These are phyloP conservation scores for Alternaria ventricosa DNA, from an alignment of 2,329 filamentous ascomycete species.

Conservation along the genomic window DNA sequence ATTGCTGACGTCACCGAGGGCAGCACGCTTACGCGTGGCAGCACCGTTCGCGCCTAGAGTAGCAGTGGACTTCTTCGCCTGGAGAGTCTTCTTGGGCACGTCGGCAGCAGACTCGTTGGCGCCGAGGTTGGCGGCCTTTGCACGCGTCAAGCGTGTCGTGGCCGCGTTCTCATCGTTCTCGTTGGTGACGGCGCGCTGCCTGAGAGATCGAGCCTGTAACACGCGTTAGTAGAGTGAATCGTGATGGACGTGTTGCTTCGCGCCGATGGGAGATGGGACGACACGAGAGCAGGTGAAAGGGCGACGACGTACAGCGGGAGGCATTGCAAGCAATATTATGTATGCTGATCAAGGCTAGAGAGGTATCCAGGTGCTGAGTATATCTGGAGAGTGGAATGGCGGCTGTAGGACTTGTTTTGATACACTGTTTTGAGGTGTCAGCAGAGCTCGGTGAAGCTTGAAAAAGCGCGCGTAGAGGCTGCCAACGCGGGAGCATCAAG, in stretches of 20 bases:
- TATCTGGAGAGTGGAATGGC: slow-evolving; percentile 34
- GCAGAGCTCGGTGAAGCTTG: slow-evolving; percentile 25
- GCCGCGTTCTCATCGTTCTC: slow-evolving; percentile 91
- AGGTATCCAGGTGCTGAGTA: slow-evolving; percentile 29
- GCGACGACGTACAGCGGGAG: slow-evolving; percentile 59
- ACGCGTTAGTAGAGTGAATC: slow-evolving; percentile 49
- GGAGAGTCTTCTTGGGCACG: slow-evolving; percentile 57
- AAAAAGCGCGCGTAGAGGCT: slow-evolving; percentile 25
- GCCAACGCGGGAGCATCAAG: slow-evolving; percentile 31
- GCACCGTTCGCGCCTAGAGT: slow-evolving; percentile 48
- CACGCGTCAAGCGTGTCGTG: slow-evolving; percentile 86
- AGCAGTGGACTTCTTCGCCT: slow-evolving; percentile 53
- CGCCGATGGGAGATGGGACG: slow-evolving; percentile 14
- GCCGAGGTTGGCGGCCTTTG: slow-evolving; percentile 79
- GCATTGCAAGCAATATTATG: slow-evolving; percentile 58
- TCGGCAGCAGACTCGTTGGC: slow-evolving; percentile 63
- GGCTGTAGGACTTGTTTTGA: slow-evolving; percentile 46
- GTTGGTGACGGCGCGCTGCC: slow-evolving; percentile 79
- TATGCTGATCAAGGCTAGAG: slow-evolving; percentile 46
- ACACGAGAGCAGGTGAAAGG: slow-evolving; percentile 10
- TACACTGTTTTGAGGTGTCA: slow-evolving; percentile 43
- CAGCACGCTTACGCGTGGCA: slow-evolving; percentile 74
- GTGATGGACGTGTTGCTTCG: slow-evolving; percentile 10
- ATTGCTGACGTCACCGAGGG: slow-evolving; percentile 94
- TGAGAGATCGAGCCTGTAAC: slow-evolving; percentile 69